These are phyloP conservation scores for Russula griseocarnosa DNA, from an alignment of 768 basidiomycete species.

Conservation along the genomic window DNA sequence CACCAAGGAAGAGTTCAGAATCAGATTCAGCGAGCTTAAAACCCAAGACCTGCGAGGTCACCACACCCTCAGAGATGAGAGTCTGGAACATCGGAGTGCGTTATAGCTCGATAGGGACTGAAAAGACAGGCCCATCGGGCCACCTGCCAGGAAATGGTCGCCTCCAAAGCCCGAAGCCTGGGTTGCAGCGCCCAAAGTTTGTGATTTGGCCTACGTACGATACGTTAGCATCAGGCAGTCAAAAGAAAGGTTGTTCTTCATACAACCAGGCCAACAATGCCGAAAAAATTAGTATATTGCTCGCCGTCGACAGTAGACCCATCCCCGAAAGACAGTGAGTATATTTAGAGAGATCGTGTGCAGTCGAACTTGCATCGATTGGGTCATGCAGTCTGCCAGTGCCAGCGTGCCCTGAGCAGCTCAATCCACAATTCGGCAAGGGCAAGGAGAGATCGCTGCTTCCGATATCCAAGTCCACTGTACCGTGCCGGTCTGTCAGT, in stretches of 20 bases:
- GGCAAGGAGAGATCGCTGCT: constrained; percentile 38
- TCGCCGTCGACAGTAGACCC: constrained; percentile 40
- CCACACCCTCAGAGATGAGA: constrained; percentile 39
- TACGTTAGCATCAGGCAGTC: background rate
- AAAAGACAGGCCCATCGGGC: constrained; percentile 42
- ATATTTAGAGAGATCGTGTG: constrained; percentile 32
- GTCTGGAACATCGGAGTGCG: constrained; percentile 37
- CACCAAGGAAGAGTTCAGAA: constrained; percentile 38
- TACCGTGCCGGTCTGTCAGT: too few relatives aligned
- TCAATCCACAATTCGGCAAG: constrained; percentile 30
- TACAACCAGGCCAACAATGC: constrained; percentile 36
- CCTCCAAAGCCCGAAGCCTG: constrained; percentile 34
- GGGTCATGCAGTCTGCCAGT: background rate
- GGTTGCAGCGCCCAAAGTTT: constrained; percentile 45
- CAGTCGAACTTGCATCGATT: constrained; percentile 18
- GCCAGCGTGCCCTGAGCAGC: constrained; percentile 33
- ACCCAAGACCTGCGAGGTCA: constrained; percentile 42
- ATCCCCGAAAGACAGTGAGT: constrained; percentile 39
- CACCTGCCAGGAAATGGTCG: constrained; percentile 37
- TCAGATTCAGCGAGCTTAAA: constrained; percentile 44
- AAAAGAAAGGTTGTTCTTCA: background rate
- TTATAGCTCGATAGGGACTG: constrained; percentile 31
- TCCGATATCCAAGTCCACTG: constrained; percentile 42
- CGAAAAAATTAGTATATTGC: constrained; percentile 44
- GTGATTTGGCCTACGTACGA: constrained; percentile 34